Percentiles rank a stretch among this genome's conserved stretches.
Evolutionary conservation across 352 stramenopile species (phyloP).

Genomic region (Salisapilia sapeloensis): DNA sequence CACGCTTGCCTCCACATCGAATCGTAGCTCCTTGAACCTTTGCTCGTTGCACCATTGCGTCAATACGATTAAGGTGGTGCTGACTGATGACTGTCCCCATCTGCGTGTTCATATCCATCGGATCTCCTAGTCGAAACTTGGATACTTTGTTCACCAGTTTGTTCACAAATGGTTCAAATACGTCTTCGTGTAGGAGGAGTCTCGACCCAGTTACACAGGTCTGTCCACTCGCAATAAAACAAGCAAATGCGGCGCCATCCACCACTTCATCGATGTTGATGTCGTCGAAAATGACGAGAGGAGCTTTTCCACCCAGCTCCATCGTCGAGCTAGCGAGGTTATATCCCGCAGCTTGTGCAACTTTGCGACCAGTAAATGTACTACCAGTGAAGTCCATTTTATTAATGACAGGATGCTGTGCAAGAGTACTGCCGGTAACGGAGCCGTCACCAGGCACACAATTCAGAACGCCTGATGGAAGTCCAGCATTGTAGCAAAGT

Average conservation of each 20-base stretch:
- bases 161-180: slow-evolving; percentile 60
- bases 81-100: slow-evolving; percentile 58
- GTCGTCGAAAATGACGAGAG: slow-evolving; percentile 43
- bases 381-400: slow-evolving; percentile 44
- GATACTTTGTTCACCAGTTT: slow-evolving; percentile 31
- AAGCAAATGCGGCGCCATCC: slow-evolving; percentile 41
- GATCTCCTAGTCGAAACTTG: slow-evolving; percentile 32
- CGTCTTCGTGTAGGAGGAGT: slow-evolving; percentile 67
- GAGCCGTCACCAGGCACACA: slow-evolving; percentile 18
- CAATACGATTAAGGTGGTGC: slow-evolving; percentile 34
- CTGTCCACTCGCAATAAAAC: slow-evolving; percentile 61
- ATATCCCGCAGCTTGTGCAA: slow-evolving; percentile 14
- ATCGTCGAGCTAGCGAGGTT: slow-evolving; percentile 35
- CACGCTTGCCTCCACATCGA: slow-evolving; percentile 43
- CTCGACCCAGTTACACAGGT: slow-evolving; percentile 66
- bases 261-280: slow-evolving; percentile 43
- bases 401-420: slow-evolving; percentile 14
- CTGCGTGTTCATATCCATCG: slow-evolving; percentile 23
- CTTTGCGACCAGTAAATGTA: slow-evolving; percentile 13
- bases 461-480: slow-evolving; percentile 29
- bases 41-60: slow-evolving; percentile 62
- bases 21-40: slow-evolving; percentile 61
- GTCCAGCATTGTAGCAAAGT: slow-evolving; percentile 13
- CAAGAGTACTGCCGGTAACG: slow-evolving; percentile 15
- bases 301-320: slow-evolving; percentile 57